A percentile compares a stretch with the other conserved stretches of the same genome.
phyloP scores from a whole-genome alignment of 2,329 filamentous ascomycete genomes.

The Trichoderma simmonsii region DNA sequence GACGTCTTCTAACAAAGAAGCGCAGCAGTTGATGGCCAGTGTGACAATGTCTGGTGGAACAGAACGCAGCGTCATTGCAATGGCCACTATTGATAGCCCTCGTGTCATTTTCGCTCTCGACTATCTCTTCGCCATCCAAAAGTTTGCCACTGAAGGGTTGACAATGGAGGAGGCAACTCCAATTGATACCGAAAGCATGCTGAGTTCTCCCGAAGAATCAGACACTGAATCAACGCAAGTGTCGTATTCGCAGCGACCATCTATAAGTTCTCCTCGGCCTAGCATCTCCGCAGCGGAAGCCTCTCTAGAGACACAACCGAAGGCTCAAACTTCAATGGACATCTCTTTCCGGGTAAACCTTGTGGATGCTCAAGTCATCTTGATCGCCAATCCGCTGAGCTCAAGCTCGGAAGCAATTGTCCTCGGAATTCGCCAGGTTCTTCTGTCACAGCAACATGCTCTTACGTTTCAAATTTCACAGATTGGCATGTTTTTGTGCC shows the following conservation, averaged over 20 bases:
- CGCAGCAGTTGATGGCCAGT: slow-evolving; percentile 98
- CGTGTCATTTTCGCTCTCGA: slow-evolving; percentile 93
- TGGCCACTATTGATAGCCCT: slow-evolving; percentile 92
- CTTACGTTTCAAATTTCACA: slow-evolving; percentile 90
- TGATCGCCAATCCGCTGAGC: slow-evolving; percentile 91
- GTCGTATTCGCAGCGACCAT: slow-evolving; percentile 30
- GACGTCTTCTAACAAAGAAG: slow-evolving; percentile 91
- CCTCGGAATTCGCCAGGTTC: slow-evolving; percentile 85
- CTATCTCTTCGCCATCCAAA: slow-evolving; percentile 86
- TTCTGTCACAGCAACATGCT: slow-evolving; percentile 90
- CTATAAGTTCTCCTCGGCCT: slow-evolving; percentile 29
- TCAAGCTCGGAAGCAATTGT: slow-evolving; percentile 94
- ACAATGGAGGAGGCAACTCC: slow-evolving; percentile 55
- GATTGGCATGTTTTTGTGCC: slow-evolving; percentile 96
- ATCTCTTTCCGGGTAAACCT: slow-evolving; percentile 89
- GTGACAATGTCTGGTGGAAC: slow-evolving; percentile 85
- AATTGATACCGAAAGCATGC: slow-evolving; percentile 50
- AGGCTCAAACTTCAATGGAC: slow-evolving; percentile 51
- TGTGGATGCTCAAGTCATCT: slow-evolving; percentile 92
- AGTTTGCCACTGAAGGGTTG: slow-evolving; percentile 72
- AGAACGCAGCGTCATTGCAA: slow-evolving; percentile 78
- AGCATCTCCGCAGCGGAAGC: slow-evolving; percentile 22
- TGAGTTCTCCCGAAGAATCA: slow-evolving; percentile 57
- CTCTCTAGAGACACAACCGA: slow-evolving; percentile 15
- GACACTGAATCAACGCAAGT: slow-evolving; percentile 58